Evolutionary conservation across 345 rosid genomes (phyloP).

Genomic region (Theobroma cacao): DNA sequence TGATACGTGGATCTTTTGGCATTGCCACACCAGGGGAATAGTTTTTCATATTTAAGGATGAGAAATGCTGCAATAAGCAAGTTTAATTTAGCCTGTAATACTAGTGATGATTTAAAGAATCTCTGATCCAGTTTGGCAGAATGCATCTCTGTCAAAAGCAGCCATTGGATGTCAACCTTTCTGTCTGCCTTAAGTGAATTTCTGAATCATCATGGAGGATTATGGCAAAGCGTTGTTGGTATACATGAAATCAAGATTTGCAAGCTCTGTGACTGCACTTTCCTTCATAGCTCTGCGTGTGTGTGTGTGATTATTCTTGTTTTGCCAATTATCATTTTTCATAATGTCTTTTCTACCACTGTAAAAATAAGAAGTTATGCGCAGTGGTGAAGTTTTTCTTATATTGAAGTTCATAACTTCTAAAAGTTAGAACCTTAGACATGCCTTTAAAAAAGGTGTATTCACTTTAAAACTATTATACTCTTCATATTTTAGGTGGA

Average conservation of each 20-base stretch:
- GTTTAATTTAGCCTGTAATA: background rate
- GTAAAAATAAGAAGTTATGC: background rate
- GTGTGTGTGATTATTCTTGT: too few species aligned
- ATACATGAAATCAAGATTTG: background rate
- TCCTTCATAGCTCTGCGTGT: too few species aligned
- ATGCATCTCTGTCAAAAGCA: background rate
- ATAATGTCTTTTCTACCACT: background rate
- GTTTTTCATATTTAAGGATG: background rate
- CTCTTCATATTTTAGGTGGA: slow-evolving; percentile 51
- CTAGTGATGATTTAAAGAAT: background rate
- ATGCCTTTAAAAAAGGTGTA: background rate
- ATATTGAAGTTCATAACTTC: background rate
- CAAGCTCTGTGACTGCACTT: too few species aligned
- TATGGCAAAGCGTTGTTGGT: background rate
- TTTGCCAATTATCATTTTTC: background rate
- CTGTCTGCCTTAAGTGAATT: background rate
- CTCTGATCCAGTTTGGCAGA: background rate
- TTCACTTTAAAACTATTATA: background rate
- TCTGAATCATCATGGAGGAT: background rate
- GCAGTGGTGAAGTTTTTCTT: background rate
- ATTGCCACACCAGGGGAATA: background rate
- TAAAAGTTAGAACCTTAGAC: background rate
- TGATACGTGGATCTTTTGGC: background rate
- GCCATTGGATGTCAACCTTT: background rate
- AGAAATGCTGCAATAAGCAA: background rate